phyloP scores from a whole-genome alignment of 345 rosid genomes.

The Aurinia saxatilis region DNA sequence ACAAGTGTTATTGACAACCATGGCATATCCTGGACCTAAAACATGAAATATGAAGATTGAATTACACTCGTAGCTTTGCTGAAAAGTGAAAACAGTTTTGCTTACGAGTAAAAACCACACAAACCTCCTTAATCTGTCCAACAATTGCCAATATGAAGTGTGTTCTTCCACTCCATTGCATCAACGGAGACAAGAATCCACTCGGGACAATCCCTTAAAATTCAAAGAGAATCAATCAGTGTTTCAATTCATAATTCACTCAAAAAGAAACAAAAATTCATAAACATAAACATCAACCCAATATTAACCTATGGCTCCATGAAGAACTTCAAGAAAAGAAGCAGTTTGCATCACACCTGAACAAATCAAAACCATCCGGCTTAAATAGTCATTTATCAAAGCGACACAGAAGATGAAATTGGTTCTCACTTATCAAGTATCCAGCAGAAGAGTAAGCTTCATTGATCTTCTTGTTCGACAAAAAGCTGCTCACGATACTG shows the following conservation, averaged over 20 bases:
- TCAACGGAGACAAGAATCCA: constrained; percentile 65
- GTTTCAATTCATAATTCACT: not conserved
- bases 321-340: constrained; percentile 68
- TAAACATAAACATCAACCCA: too few relatives aligned
- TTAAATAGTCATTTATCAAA: too few relatives aligned
- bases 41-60: not conserved
- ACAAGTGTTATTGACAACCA: constrained; percentile 59
- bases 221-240: not conserved
- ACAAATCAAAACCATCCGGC: not conserved
- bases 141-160: constrained; percentile 55
- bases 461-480: constrained; percentile 33
- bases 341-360: constrained; percentile 53
- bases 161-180: constrained; percentile 84
- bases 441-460: constrained; percentile 68
- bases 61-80: not conserved
- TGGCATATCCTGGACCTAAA: constrained; percentile 60
- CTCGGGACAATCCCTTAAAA: constrained; percentile 72
- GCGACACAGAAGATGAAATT: not conserved
- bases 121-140: constrained; percentile 50
- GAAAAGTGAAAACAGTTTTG: not conserved
- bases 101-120: not conserved
- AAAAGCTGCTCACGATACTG: constrained; percentile 28
- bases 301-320: constrained; percentile 66
- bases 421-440: constrained; percentile 45
- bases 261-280: not conserved